Evolutionary conservation across 495 filamentous ascomycete genomes (phyloP).

Genomic region (Aspergillus cavernicola): DNA sequence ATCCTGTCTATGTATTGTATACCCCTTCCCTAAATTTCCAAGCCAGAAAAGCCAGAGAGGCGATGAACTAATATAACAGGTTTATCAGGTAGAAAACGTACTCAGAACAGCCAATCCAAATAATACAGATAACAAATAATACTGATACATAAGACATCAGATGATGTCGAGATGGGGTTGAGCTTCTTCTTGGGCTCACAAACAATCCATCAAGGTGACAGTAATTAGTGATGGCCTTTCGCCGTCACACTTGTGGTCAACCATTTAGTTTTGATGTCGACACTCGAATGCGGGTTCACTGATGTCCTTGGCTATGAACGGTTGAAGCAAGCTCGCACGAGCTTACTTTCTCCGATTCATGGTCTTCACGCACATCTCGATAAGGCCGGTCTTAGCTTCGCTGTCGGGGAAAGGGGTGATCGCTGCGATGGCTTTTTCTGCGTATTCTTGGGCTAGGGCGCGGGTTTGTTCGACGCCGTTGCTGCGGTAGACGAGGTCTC

Average conservation of each 20-base stretch:
- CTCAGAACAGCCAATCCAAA: neutral
- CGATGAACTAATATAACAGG: neutral
- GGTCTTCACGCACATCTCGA: conserved; percentile 91
- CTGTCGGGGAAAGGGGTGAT: conserved; percentile 81
- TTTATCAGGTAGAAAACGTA: neutral
- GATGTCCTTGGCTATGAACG: no score
- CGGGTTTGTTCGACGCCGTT: conserved; percentile 88
- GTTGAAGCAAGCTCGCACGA: neutral
- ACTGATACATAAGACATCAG: neutral
- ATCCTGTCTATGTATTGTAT: neutral
- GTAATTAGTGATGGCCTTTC: no score
- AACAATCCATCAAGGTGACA: no score
- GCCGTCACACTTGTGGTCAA: no score
- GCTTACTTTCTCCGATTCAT: conserved; percentile 77
- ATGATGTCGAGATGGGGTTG: neutral
- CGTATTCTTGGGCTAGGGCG: conserved; percentile 83
- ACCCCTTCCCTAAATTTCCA: no score
- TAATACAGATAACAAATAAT: neutral
- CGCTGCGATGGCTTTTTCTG: conserved; percentile 78
- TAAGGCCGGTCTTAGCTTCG: conserved; percentile 84
- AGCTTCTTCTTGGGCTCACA: neutral
- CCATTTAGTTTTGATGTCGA: no score
- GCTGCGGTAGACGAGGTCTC: conserved; percentile 75
- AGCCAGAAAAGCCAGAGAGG: neutral
- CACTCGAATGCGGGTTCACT: no score